Conservation (phyloP, 108 stramenopile species). For the Nannochloropsis salina region DNA sequence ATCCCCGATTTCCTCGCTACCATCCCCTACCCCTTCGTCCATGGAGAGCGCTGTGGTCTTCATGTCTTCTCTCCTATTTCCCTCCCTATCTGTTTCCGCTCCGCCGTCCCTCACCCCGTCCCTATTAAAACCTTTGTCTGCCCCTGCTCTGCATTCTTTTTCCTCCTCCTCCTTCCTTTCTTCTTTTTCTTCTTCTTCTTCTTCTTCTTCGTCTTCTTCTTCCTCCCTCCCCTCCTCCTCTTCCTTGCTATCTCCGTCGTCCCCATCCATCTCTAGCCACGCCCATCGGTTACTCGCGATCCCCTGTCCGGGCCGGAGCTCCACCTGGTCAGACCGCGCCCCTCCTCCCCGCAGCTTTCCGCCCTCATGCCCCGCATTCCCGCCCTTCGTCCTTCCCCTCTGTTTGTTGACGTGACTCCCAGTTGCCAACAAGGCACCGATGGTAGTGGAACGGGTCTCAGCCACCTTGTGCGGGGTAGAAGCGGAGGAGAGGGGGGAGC, state of each 20-base stretch:
- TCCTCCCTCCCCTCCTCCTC: background rate
- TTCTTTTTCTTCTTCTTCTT: background rate
- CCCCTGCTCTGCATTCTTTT: background rate
- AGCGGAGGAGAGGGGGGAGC: background rate
- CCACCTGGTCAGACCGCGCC: background rate
- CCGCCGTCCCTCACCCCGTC: background rate
- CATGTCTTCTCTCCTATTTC: background rate
- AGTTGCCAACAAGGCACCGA: background rate
- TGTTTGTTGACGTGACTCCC: background rate
- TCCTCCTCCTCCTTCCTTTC: conserved; percentile 18
- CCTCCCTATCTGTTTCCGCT: background rate
- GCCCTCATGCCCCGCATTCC: background rate
- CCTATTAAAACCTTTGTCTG: too few relatives aligned
- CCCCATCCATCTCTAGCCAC: background rate
- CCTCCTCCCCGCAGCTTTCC: background rate
- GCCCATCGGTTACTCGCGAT: background rate
- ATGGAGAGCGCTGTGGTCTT: background rate
- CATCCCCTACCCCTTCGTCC: background rate
- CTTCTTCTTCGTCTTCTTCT: background rate
- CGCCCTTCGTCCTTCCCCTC: background rate
- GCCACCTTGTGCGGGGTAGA: background rate
- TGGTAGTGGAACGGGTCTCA: conserved; percentile 8
- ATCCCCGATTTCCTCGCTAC: background rate
- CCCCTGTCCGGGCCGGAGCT: conserved; percentile 2
- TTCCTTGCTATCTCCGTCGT: background rate